Conservation (phyloP, 2,329 filamentous ascomycete species). For the Ophiognomonia clavigignenti-juglandacearum region DNA sequence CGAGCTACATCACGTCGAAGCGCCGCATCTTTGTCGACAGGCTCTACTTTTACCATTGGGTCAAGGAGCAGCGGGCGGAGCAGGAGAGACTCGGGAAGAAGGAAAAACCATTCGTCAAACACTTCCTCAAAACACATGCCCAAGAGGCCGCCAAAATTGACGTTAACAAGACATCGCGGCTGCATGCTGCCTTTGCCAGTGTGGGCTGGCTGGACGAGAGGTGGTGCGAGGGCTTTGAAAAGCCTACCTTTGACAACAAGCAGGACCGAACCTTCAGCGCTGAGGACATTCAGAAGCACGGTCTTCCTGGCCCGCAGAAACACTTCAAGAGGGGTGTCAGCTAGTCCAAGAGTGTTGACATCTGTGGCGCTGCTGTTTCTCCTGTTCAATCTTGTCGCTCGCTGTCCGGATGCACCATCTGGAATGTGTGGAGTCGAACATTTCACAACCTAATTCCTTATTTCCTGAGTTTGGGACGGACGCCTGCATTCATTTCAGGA, state of each 20-base stretch:
- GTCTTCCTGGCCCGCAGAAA: neutral
- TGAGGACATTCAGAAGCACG: neutral
- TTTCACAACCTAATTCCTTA: no score
- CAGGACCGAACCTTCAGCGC: neutral
- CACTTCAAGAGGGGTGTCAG: no score
- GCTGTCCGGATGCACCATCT: no score
- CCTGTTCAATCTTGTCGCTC: no score
- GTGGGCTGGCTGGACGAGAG: constrained; percentile 71
- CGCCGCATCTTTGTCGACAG: constrained; percentile 81
- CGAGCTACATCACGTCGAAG: constrained; percentile 89
- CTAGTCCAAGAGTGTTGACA: no score
- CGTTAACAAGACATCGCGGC: constrained; percentile 92
- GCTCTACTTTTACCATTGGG: constrained; percentile 59
- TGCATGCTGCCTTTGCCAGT: constrained; percentile 85
- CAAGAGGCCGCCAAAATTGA: constrained; percentile 98
- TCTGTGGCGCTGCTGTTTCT: no score
- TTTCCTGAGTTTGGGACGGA: no score
- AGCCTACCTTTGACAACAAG: neutral
- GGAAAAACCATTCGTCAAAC: neutral
- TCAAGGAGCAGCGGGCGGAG: constrained; percentile 51
- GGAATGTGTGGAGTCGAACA: no score
- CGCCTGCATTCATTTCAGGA: no score
- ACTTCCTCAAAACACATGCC: constrained; percentile 87
- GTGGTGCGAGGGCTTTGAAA: constrained; percentile 31
- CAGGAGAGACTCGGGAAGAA: neutral